Evolutionary conservation across 2,329 filamentous ascomycete genomes (phyloP).

Genomic region (Aspergillus candidus): DNA sequence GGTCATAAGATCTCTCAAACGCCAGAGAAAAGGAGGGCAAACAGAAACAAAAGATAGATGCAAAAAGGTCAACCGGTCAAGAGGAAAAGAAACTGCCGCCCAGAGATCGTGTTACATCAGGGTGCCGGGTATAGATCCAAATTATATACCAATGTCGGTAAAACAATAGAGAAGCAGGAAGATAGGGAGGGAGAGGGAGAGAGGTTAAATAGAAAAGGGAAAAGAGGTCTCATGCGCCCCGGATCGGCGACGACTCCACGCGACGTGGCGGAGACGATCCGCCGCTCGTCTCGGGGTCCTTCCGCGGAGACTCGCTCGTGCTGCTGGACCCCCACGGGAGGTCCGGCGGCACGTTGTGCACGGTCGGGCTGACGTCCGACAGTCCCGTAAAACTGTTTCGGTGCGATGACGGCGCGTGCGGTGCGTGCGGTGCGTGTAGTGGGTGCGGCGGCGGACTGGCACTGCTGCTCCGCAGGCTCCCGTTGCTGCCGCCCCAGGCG

Average conservation of each 20-base stretch:
- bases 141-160: no score
- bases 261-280: slow-evolving; percentile 4
- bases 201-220: no score
- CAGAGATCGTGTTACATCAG: no score
- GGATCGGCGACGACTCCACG: neutral
- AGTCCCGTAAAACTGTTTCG: slow-evolving; percentile 31
- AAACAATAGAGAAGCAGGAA: no score
- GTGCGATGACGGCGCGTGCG: slow-evolving; percentile 28
- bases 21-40: no score
- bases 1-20: no score
- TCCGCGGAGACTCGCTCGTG: slow-evolving; percentile 13
- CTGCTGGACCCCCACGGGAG: slow-evolving; percentile 10
- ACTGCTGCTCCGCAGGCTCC: slow-evolving; percentile 56
- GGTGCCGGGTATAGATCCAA: no score
- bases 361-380: slow-evolving; percentile 28
- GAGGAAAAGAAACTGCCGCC: no score
- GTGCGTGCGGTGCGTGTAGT: slow-evolving; percentile 29
- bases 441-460: slow-evolving; percentile 38
- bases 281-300: slow-evolving; percentile 8
- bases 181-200: no score
- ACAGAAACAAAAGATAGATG: no score
- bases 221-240: neutral
- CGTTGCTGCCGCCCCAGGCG: slow-evolving; percentile 76
- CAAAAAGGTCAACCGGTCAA: no score
- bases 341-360: slow-evolving; percentile 16